phyloP scores from a whole-genome alignment of 2,329 filamentous ascomycete genomes.

The Aspergillus sclerotialis region DNA sequence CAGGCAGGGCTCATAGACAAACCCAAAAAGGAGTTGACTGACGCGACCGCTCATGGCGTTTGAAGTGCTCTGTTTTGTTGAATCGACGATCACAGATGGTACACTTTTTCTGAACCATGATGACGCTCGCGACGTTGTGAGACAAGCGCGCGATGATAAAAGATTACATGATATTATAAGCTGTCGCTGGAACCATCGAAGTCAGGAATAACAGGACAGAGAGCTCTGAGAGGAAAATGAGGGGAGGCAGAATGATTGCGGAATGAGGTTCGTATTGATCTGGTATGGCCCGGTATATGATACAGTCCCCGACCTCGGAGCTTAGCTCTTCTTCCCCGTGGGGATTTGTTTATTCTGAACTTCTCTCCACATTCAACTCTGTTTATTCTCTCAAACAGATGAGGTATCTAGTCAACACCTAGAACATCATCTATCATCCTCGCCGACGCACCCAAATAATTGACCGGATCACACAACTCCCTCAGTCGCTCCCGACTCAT shows the following conservation, averaged over 20 bases:
- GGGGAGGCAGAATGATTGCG: too few species aligned
- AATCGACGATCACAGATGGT: conserved; percentile 48
- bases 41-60: conserved; percentile 51
- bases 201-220: neutral
- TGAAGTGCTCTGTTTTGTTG: conserved; percentile 51
- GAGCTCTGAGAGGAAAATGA: neutral
- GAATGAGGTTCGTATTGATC: too few species aligned
- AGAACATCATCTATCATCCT: conserved; percentile 29
- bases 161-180: too few species aligned
- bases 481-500: conserved; percentile 42
- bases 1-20: conserved; percentile 1
- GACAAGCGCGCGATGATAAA: too few species aligned
- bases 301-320: too few species aligned
- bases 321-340: too few species aligned
- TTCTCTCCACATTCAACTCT: too few species aligned
- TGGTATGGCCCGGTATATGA: too few species aligned
- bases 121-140: conserved; percentile 9
- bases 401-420: too few species aligned
- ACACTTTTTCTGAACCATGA: conserved; percentile 39
- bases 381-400: too few species aligned
- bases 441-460: conserved; percentile 34
- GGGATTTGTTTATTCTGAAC: too few species aligned
- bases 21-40: conserved; percentile 18
- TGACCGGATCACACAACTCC: conserved; percentile 49
- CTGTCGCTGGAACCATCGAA: neutral